phyloP scores from a whole-genome alignment of 2,329 filamentous ascomycete genomes.

The Neonectria sp. region DNA sequence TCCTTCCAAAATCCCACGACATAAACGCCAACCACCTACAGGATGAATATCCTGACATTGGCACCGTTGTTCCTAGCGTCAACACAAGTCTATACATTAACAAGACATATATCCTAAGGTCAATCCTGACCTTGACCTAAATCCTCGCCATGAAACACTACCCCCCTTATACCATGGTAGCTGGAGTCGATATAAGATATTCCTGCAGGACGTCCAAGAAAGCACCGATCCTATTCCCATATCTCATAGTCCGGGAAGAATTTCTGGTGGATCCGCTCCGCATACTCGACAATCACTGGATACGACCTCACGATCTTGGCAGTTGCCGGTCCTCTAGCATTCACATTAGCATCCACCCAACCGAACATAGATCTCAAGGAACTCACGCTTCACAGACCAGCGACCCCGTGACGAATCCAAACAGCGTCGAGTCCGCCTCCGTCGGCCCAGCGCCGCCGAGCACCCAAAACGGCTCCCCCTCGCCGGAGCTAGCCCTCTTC shows the following conservation, averaged over 20 bases:
- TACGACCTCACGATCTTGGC: constrained; percentile 60
- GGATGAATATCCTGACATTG: neutral
- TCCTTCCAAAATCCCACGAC: neutral
- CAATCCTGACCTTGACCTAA: too few species aligned
- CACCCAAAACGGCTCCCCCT: constrained; percentile 67
- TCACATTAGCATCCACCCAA: constrained; percentile 4
- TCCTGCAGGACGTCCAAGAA: neutral
- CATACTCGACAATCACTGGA: constrained; percentile 69
- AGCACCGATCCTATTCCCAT: constrained; percentile 45
- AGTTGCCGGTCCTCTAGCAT: constrained; percentile 62
- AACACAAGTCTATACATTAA: neutral
- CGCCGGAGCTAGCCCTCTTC: constrained; percentile 33
- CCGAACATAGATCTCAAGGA: neutral
- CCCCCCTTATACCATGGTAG: too few species aligned
- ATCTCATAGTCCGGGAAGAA: constrained; percentile 73
- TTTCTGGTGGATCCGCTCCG: constrained; percentile 65
- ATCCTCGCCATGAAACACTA: too few species aligned
- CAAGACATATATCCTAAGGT: neutral
- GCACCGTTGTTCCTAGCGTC: neutral
- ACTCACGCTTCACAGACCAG: constrained; percentile 70
- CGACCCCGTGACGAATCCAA: constrained; percentile 69
- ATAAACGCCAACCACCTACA: neutral
- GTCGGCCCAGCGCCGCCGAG: constrained; percentile 67
- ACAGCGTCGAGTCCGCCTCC: constrained; percentile 71
- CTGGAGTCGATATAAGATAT: too few species aligned